Conservation (phyloP, 2,329 filamentous ascomycete genomes). For the Alternaria postmessia region DNA sequence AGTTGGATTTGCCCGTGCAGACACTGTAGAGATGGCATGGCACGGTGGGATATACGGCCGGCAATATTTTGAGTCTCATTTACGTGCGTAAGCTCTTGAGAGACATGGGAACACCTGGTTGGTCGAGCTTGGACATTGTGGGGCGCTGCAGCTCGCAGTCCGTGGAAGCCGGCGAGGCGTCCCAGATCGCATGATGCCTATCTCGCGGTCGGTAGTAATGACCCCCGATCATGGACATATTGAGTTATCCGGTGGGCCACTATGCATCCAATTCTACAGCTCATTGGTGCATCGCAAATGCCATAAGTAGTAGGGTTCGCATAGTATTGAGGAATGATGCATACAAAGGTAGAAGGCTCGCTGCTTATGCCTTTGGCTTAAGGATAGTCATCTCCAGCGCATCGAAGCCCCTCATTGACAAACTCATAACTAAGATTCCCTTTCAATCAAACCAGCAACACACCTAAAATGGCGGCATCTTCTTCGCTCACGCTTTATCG, state of each 20-base stretch:
- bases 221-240: constrained; percentile 13
- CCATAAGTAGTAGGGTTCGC: not conserved
- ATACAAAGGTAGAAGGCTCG: not conserved
- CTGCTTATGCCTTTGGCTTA: not conserved
- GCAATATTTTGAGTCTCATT: not conserved
- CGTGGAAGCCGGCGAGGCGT: constrained; percentile 6
- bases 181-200: not conserved
- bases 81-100: not conserved
- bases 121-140: not conserved
- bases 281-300: constrained; percentile 16
- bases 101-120: not conserved
- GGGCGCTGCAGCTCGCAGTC: constrained; percentile 2
- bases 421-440: not conserved
- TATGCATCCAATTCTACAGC: not conserved
- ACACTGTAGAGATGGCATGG: not conserved
- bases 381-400: not conserved
- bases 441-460: not conserved
- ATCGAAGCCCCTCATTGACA: not conserved
- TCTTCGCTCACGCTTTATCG: constrained; percentile 25
- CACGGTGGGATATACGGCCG: not conserved
- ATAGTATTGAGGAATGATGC: not conserved
- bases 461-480: constrained; percentile 22
- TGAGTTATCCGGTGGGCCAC: not conserved
- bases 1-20: constrained; percentile 52
- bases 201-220: constrained; percentile 13